Conservation (phyloP, 106 monocot species). For the Narthecium ossifragum region DNA sequence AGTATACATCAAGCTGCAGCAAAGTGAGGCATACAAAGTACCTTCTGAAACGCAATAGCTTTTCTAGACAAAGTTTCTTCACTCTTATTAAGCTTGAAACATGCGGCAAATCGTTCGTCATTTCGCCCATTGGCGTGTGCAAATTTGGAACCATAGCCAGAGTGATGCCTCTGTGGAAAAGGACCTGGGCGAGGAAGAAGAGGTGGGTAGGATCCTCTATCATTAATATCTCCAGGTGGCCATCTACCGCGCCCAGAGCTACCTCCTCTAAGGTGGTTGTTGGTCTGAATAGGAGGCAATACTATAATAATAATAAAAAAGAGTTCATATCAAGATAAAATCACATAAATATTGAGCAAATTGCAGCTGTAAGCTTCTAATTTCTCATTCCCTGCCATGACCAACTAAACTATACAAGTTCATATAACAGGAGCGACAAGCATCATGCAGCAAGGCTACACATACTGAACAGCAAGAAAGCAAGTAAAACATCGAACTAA, state of each 20-base stretch:
- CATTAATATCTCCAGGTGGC: constrained; percentile 46
- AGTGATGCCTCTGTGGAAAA: constrained; percentile 56
- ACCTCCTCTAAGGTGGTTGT: constrained; percentile 55
- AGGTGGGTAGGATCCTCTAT: constrained; percentile 52
- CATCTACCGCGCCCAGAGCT: constrained; percentile 66
- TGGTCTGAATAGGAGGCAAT: constrained; percentile 49
- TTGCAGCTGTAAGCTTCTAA: neutral
- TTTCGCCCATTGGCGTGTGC: constrained; percentile 69
- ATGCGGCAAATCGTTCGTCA: constrained; percentile 87
- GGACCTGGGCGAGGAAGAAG: constrained; percentile 83
- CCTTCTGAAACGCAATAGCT: constrained; percentile 82
- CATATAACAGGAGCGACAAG: too few relatives aligned
- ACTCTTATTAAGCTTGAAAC: constrained; percentile 87
- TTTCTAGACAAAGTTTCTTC: constrained; percentile 97
- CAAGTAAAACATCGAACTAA: too few relatives aligned
- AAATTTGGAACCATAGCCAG: constrained; percentile 73
- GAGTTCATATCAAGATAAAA: constrained; percentile 1
- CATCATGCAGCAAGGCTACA: too few relatives aligned
- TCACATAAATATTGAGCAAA: neutral
- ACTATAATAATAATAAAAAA: constrained; percentile 43
- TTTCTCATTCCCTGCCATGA: too few relatives aligned
- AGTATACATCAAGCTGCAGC: neutral
- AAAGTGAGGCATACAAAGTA: constrained; percentile 9
- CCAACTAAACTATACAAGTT: too few relatives aligned
- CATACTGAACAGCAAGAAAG: too few relatives aligned